These are phyloP conservation scores for Jatropha multifida DNA, from an alignment of 441 rosid species.

Conservation along the genomic window DNA sequence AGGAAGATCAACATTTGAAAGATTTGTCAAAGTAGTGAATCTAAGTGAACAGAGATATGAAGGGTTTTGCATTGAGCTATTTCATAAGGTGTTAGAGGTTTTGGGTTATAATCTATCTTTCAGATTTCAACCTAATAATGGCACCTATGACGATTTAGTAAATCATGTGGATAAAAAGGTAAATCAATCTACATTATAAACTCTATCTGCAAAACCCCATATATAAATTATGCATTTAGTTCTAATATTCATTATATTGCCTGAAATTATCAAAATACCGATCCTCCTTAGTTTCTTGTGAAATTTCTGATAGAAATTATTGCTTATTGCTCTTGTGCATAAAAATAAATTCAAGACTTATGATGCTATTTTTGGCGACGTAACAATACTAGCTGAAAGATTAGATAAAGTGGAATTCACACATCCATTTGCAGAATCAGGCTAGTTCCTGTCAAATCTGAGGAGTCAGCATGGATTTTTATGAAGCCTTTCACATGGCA, in stretches of 20 bases:
- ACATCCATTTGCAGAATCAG: slow-evolving; percentile 43
- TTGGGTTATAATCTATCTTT: slow-evolving; percentile 30
- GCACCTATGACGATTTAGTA: slow-evolving; percentile 45
- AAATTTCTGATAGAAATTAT: slow-evolving; percentile 11
- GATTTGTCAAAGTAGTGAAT: slow-evolving; percentile 38
- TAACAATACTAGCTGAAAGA: slow-evolving; percentile 37
- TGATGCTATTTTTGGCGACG: slow-evolving; percentile 39
- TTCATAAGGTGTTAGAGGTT: slow-evolving; percentile 12
- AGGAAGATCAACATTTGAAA: slow-evolving; percentile 34
- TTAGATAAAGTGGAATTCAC: slow-evolving; percentile 38
- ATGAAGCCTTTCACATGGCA: slow-evolving; percentile 38
- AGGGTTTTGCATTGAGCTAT: slow-evolving; percentile 55
- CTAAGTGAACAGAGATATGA: slow-evolving; percentile 20
- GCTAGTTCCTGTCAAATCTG: slow-evolving; percentile 27
- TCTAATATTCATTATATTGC: not conserved
- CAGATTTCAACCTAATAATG: slow-evolving; percentile 29
- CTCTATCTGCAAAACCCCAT: not conserved
- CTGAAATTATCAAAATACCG: not conserved
- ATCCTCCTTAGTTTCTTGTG: not conserved
- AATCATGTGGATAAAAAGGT: slow-evolving; percentile 47
- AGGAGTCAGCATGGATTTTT: slow-evolving; percentile 35
- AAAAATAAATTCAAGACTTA: slow-evolving; percentile 22
- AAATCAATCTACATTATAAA: not conserved
- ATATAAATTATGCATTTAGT: not conserved
- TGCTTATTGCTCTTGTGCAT: not conserved